phyloP scores from a whole-genome alignment of 2,329 filamentous ascomycete species.

The Arthrobotrys conoides region DNA sequence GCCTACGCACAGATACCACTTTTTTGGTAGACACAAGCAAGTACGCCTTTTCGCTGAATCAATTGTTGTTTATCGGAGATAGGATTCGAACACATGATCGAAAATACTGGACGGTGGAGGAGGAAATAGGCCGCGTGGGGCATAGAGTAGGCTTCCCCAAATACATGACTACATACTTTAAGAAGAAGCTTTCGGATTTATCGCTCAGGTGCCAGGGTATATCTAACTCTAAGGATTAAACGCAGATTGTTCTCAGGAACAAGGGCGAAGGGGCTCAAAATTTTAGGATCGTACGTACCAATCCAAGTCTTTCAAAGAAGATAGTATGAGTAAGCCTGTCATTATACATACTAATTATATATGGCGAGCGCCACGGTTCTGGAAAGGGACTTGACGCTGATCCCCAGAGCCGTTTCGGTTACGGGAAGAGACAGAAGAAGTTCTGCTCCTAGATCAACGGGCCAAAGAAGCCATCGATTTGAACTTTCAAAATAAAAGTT shows the following conservation, averaged over 20 bases:
- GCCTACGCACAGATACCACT: not conserved
- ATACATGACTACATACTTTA: too few species aligned
- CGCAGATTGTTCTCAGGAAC: not conserved
- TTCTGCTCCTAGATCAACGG: constrained; percentile 38
- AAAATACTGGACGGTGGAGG: constrained; percentile 7
- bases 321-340: not conserved
- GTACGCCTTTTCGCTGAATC: not conserved
- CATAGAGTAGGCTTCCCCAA: not conserved
- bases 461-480: not conserved
- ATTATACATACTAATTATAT: not conserved
- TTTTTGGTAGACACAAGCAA: not conserved
- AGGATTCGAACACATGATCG: constrained; percentile 17
- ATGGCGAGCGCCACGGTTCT: constrained; percentile 4
- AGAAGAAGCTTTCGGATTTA: not conserved
- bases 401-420: not conserved
- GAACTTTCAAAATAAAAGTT: not conserved
- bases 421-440: constrained; percentile 33
- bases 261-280: not conserved
- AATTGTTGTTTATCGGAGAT: not conserved
- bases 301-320: not conserved
- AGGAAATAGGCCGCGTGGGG: not conserved
- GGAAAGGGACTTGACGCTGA: constrained; percentile 3
- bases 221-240: not conserved
- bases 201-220: not conserved
- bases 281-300: constrained; percentile 3